Evolutionary conservation across 345 rosid genomes (phyloP), one percentile per base, ranked within the genome.

Genomic region (Eucalyptus pauciflora): DNA sequence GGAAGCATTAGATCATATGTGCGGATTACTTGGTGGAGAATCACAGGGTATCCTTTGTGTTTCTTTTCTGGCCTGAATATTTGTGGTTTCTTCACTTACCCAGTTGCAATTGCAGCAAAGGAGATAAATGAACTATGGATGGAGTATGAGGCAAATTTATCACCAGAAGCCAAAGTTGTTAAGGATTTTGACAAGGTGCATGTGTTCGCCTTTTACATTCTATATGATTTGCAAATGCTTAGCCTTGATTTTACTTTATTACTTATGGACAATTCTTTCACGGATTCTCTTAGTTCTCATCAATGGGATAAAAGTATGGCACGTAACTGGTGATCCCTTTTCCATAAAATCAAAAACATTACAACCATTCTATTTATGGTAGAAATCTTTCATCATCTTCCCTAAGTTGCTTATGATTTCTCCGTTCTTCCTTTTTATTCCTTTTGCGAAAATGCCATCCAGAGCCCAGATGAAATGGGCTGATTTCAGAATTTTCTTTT

Each of bases 141-240:
- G 94, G 99, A 97, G 91, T 97, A 97, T 49, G 99, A 97, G 91
- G 98, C 95, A 45, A 95, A 96, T 91, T 91, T 95, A n/a, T 92
- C 99, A n/a, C 94, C 96, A 13, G 99, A 97, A 92, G 99, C 99
- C 64, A 96, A 97, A 93, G 89, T 97, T 88, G 99, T 97, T 87
- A 97, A 97, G 95, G 99, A 97, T 89, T 95, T 96, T 50, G 99
- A 97, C 90, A 97, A 96, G 97, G 98, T 96, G 90, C 54, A 14
- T 25, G 13, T 50, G 43, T 14, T 17, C 76, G 7, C 79, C 15
- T 76, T 76, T 48, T n/a, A 37, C 24, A 46, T 67, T 76, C 4
- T 64, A 64, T 15, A 64, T 64, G 76, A 64, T n/a, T 64, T 64
- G 76, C 41, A 64, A 64, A n/a, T 64, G 76, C 76, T 64, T 15